These are phyloP conservation scores for Penicillium steckii DNA, from an alignment of 495 filamentous ascomycete species.

Conservation along the genomic window DNA sequence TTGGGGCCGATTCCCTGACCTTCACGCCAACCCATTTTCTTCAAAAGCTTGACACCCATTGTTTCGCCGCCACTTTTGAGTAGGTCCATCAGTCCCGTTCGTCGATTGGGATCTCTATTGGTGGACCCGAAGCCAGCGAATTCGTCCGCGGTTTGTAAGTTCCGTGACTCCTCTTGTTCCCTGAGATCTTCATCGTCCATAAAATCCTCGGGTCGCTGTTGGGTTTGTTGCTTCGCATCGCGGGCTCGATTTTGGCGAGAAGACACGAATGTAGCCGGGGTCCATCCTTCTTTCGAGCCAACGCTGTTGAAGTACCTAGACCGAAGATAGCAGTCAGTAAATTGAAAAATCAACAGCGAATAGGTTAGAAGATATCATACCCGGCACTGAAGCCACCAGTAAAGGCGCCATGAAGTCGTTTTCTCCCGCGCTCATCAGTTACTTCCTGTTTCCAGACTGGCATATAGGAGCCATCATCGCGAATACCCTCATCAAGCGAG, in stretches of 20 bases:
- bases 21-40: slow-evolving; percentile 94
- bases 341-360: too few relatives aligned
- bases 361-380: slow-evolving; percentile 43
- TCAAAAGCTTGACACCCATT: slow-evolving; percentile 83
- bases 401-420: slow-evolving; percentile 93
- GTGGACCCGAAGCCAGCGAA: slow-evolving; percentile 79
- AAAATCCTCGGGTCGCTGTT: slow-evolving; percentile 82
- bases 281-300: slow-evolving; percentile 98
- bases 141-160: slow-evolving; percentile 64
- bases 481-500: slow-evolving; percentile 68
- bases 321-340: slow-evolving; percentile 1
- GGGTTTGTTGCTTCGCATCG: slow-evolving; percentile 51
- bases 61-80: slow-evolving; percentile 77
- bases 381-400: slow-evolving; percentile 96
- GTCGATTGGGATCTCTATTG: slow-evolving; percentile 50
- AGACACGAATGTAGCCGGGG: slow-evolving; percentile 85
- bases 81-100: slow-evolving; percentile 69
- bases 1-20: slow-evolving; percentile 92
- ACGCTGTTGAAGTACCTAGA: slow-evolving; percentile 94
- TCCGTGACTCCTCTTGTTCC: slow-evolving; percentile 75
- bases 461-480: slow-evolving; percentile 92
- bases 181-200: slow-evolving; percentile 98
- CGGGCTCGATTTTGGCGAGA: slow-evolving; percentile 78
- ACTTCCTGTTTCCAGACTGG: slow-evolving; percentile 98
- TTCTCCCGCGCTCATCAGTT: slow-evolving; percentile 86